Percentiles rank a stretch among this genome's conserved stretches.
Conservation (phyloP, 78 protist species). For the Dictyostelium intermedium region DNA sequence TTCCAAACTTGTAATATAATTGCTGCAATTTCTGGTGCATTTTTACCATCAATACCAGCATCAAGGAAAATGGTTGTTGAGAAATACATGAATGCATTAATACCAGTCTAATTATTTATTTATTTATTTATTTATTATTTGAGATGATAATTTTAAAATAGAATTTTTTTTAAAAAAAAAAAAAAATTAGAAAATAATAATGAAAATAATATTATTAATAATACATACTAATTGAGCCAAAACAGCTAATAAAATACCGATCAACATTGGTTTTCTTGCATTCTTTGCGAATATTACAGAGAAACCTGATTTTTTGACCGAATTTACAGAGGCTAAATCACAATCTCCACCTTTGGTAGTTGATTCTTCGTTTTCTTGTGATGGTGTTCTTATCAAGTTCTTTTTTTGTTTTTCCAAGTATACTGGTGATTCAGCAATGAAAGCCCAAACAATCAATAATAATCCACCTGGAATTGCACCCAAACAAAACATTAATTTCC, state of each 20-base stretch:
- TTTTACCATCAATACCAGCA: constrained; percentile 46
- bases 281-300: not conserved
- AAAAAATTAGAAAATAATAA: not conserved
- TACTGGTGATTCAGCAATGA: constrained; percentile 54
- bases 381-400: not conserved
- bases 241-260: constrained; percentile 37
- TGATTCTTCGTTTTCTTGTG: not conserved
- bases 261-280: constrained; percentile 53
- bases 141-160: not conserved
- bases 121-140: not conserved
- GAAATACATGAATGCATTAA: constrained; percentile 75
- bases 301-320: not conserved
- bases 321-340: not conserved
- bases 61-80: constrained; percentile 44
- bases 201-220: not conserved
- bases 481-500: constrained; percentile 77
- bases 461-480: constrained; percentile 60
- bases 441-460: constrained; percentile 28
- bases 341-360: not conserved
- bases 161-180: not conserved
- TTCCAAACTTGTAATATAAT: constrained; percentile 68
- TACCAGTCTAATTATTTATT: not conserved
- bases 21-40: constrained; percentile 44
- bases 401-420: constrained; percentile 3
- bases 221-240: constrained; percentile 40